Evolutionary conservation across 192 early-diverging fungal genomes (phyloP), one percentile per base, ranked within the genome.

Genomic region (Phycomyces blakesleeanus): DNA sequence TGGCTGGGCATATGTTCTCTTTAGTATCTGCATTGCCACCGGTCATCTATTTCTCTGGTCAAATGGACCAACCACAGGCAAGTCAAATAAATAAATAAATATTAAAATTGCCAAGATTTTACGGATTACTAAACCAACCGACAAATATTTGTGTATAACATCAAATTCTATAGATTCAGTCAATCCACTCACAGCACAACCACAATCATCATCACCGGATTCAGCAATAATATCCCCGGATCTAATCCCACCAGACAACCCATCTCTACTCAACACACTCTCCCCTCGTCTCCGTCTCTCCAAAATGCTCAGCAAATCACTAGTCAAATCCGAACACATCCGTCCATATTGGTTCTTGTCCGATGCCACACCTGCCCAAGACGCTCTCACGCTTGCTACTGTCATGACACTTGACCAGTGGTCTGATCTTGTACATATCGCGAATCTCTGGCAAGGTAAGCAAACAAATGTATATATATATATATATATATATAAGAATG

Each of bases 371-470:
- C 76, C 76, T n/a, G 58, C 53, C 5, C 44, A 54, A 20, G 66
- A 76, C 20, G 74, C 76, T 22, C 64, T 81, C 29, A 76, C 74
- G 4, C 51, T 76, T 0, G 71, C 71, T 14, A 74, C 76, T 12
- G 77, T 81, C 53, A 51, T 81, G 0, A 73, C 71, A 24, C 55
- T 64, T 9, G 52, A 55, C 9, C 53, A 64, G 9, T 40, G 37
- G 37, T 72, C 72, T 15, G 68, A 72, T 41, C 41, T 82, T 26
- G 58, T 56, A 16, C 41, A 52, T 38, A 55, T 82, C 47, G 74
- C 78, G 7, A 76, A 79, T 29, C 57, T 59, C 38, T 82, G 75
- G 59, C 61, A 76, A 68, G 80, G 80, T 77, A 68, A 34, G 18
- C 9, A 4, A n/a, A 20, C 22, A 12, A 25, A 20, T 22, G 18